A percentile compares a stretch with the other conserved stretches of the same genome.
Evolutionary conservation across 148 eudicot genomes (phyloP).

Genomic region (Camellia granthamiana): DNA sequence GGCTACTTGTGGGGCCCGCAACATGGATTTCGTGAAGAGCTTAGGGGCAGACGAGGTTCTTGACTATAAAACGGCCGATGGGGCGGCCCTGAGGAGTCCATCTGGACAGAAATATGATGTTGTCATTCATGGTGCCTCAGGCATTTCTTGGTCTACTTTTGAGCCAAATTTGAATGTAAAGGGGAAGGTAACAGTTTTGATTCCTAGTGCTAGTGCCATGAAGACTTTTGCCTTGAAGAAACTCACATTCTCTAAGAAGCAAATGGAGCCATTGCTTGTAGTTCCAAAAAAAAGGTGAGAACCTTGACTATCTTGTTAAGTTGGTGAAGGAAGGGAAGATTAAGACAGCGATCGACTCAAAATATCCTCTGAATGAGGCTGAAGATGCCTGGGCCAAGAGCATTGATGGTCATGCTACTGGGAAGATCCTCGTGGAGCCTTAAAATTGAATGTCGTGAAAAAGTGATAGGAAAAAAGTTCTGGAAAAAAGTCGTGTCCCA

Average conservation of each 20-base stretch:
- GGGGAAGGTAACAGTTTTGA: slow-evolving; percentile 53
- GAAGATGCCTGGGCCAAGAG: slow-evolving; percentile 63
- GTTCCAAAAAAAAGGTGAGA: slow-evolving; percentile 30
- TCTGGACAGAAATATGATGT: slow-evolving; percentile 49
- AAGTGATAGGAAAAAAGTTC: not conserved
- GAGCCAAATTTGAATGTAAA: slow-evolving; percentile 39
- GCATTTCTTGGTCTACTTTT: slow-evolving; percentile 51
- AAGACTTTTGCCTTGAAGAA: slow-evolving; percentile 39
- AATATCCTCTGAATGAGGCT: slow-evolving; percentile 40
- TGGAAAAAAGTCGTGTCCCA: too few species aligned
- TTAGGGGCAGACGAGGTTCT: slow-evolving; percentile 60
- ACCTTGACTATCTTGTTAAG: slow-evolving; percentile 39
- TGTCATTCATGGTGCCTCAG: slow-evolving; percentile 39
- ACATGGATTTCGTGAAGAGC: slow-evolving; percentile 46
- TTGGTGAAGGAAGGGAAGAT: slow-evolving; percentile 57
- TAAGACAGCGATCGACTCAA: slow-evolving; percentile 44
- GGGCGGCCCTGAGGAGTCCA: slow-evolving; percentile 52
- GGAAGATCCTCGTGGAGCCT: slow-evolving; percentile 53
- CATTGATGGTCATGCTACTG: slow-evolving; percentile 58
- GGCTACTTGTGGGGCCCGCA: slow-evolving; percentile 58
- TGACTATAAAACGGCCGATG: slow-evolving; percentile 52
- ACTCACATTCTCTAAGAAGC: slow-evolving; percentile 46
- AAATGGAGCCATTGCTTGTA: slow-evolving; percentile 31
- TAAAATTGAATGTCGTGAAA: not conserved
- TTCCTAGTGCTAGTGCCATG: slow-evolving; percentile 30